phyloP scores from a whole-genome alignment of 2,329 filamentous ascomycete species.

The Aureobasidium subglaciale region DNA sequence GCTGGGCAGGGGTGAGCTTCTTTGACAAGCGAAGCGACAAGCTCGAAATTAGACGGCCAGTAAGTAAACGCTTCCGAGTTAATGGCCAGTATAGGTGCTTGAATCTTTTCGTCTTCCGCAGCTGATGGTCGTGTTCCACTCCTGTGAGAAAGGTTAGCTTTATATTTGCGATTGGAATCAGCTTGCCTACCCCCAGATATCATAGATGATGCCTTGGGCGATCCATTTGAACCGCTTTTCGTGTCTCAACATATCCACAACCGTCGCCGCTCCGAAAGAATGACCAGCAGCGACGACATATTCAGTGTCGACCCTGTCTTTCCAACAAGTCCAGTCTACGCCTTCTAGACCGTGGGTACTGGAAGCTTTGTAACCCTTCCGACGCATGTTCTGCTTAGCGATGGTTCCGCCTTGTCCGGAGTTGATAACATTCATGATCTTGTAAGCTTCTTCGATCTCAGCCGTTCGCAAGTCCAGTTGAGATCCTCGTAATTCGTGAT shows the following conservation, averaged over 20 bases:
- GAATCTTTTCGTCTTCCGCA: conserved; percentile 33
- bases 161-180: conserved; percentile 17
- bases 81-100: conserved; percentile 54
- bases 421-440: conserved; percentile 49
- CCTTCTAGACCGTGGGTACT: conserved; percentile 53
- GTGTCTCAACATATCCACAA: conserved; percentile 53
- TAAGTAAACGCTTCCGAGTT: conserved; percentile 65
- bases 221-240: conserved; percentile 50
- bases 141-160: conserved; percentile 22
- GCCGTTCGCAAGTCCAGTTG: conserved; percentile 57
- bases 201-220: conserved; percentile 58
- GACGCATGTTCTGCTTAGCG: conserved; percentile 47
- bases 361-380: conserved; percentile 51
- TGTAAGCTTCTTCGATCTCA: conserved; percentile 58
- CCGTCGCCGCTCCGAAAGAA: conserved; percentile 60
- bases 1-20: conserved; percentile 46
- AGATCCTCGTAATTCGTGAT: conserved; percentile 51
- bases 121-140: conserved; percentile 37
- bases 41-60: conserved; percentile 57
- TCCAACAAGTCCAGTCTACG: conserved; percentile 52
- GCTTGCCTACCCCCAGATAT: conserved; percentile 52
- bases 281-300: conserved; percentile 58
- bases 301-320: conserved; percentile 46
- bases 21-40: conserved; percentile 49
- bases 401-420: conserved; percentile 48